These are phyloP conservation scores for Colletotrichum sp. DNA, from an alignment of 2,329 filamentous ascomycete genomes.

Conservation along the genomic window DNA sequence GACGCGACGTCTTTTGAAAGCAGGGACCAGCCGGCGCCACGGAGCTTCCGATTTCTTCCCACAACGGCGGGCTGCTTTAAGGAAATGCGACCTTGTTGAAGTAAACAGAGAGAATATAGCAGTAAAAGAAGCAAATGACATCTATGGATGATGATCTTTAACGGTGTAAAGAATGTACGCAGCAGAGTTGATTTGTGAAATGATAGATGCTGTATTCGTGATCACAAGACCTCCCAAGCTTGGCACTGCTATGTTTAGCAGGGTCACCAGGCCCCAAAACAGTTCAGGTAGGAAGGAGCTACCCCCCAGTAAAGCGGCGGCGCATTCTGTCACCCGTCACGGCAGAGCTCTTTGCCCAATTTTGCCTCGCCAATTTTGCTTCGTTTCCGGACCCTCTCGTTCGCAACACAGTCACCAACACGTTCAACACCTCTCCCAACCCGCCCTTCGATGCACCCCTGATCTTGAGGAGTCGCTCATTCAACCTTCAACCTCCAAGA, in stretches of 20 bases:
- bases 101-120: background rate
- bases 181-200: background rate
- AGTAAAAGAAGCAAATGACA: background rate
- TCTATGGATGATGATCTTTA: accelerated
- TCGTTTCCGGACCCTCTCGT: background rate
- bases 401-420: background rate
- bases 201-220: background rate
- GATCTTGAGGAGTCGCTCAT: background rate
- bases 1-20: background rate
- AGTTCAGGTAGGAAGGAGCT: background rate
- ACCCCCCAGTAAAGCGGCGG: background rate
- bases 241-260: background rate
- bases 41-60: constrained; percentile 19
- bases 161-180: accelerated
- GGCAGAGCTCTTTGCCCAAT: constrained; percentile 1
- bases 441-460: background rate
- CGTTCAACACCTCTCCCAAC: background rate
- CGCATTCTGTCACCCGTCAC: background rate
- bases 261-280: background rate
- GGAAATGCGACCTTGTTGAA: background rate
- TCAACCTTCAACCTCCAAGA: background rate
- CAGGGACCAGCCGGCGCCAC: background rate
- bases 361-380: constrained; percentile 5
- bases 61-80: constrained; percentile 3
- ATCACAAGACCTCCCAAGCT: background rate